phyloP scores from a whole-genome alignment of 192 early-diverging fungal genomes.

The Coemansia sp. region DNA sequence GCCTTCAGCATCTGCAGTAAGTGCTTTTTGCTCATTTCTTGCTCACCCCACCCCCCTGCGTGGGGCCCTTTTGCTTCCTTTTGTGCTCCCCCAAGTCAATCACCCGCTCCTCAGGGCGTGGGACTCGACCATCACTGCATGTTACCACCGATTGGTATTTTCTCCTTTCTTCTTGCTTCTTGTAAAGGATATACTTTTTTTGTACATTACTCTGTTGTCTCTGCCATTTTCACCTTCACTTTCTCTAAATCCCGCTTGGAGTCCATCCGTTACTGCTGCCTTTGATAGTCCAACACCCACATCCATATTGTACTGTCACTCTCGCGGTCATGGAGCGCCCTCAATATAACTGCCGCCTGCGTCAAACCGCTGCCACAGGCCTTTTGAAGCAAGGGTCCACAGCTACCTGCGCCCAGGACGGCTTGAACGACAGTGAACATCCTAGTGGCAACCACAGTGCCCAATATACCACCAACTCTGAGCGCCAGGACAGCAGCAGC shows the following conservation, averaged over 20 bases:
- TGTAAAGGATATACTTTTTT: neutral
- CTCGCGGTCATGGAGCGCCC: constrained; percentile 6
- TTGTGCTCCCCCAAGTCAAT: neutral
- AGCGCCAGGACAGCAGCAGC: neutral
- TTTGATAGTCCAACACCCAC: neutral
- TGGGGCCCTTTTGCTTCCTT: neutral
- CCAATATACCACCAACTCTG: neutral
- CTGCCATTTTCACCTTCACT: neutral
- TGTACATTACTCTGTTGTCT: neutral
- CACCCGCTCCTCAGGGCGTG: neutral
- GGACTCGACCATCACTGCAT: neutral
- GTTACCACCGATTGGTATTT: neutral
- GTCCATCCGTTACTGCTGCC: neutral
- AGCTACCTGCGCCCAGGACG: neutral
- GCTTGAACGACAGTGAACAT: neutral
- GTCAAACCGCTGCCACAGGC: constrained; percentile 11
- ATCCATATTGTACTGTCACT: neutral
- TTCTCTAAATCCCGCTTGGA: neutral
- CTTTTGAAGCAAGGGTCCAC: neutral
- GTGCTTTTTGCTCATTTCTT: neutral
- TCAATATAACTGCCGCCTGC: constrained; percentile 17
- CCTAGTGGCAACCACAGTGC: neutral
- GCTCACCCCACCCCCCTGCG: no score
- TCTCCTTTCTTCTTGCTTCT: neutral
- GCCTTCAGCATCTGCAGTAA: neutral